Percentiles rank a stretch among this genome's conserved stretches.
Conservation (phyloP, 2,329 filamentous ascomycete genomes). For the Setomelanomma holmii region DNA sequence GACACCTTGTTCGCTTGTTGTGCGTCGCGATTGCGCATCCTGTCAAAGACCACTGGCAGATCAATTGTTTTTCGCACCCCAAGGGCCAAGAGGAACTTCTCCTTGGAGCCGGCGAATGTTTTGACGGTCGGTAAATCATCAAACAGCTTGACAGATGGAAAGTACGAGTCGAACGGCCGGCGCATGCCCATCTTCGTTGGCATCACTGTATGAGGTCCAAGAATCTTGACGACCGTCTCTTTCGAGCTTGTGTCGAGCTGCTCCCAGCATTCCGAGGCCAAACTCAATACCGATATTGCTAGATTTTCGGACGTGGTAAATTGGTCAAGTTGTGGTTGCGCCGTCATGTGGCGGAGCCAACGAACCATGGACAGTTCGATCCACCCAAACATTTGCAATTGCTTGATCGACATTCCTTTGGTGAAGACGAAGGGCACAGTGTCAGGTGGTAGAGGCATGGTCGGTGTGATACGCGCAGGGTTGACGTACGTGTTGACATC, state of each 20-base stretch:
- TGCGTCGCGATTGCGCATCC: slow-evolving; percentile 71
- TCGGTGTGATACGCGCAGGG: slow-evolving; percentile 79
- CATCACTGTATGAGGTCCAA: slow-evolving; percentile 76
- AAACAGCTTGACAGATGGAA: slow-evolving; percentile 91
- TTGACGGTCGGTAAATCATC: slow-evolving; percentile 87
- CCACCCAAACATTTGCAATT: slow-evolving; percentile 86
- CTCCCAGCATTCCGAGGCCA: slow-evolving; percentile 92
- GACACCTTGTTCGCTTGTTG: slow-evolving; percentile 60
- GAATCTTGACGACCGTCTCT: slow-evolving; percentile 66
- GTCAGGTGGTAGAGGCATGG: slow-evolving; percentile 78
- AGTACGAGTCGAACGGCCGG: slow-evolving; percentile 85
- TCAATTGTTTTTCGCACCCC: slow-evolving; percentile 97
- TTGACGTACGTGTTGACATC: slow-evolving; percentile 78
- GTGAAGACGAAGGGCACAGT: slow-evolving; percentile 89
- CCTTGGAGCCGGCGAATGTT: slow-evolving; percentile 77
- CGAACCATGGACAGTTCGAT: slow-evolving; percentile 80
- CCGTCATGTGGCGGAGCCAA: slow-evolving; percentile 80
- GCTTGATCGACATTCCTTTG: slow-evolving; percentile 67
- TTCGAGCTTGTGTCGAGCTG: slow-evolving; percentile 72
- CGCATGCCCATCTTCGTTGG: slow-evolving; percentile 92
- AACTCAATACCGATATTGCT: slow-evolving; percentile 75
- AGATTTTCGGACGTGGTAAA: slow-evolving; percentile 77
- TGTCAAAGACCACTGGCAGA: slow-evolving; percentile 88
- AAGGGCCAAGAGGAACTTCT: slow-evolving; percentile 82
- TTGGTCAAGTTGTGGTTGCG: slow-evolving; percentile 64